phyloP scores from a whole-genome alignment of 306 rosid genomes.

The Quercus mongolica region DNA sequence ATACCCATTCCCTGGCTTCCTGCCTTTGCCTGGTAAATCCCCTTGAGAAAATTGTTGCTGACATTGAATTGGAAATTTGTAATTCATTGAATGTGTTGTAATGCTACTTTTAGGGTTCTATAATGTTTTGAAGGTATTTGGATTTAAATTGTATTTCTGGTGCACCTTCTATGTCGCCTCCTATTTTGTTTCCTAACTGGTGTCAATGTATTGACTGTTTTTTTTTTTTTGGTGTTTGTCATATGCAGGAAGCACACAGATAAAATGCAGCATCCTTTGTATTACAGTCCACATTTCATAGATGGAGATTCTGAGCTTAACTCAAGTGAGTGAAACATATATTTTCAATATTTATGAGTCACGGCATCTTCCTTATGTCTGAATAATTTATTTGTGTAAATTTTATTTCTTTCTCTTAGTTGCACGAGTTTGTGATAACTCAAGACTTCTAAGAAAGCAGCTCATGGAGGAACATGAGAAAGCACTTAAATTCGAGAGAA shows the following conservation, averaged over 20 bases:
- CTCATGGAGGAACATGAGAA: constrained; percentile 31
- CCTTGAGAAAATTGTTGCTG: background rate
- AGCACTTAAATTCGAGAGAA: constrained; percentile 31
- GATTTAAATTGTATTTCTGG: background rate
- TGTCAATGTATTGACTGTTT: background rate
- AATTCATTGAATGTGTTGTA: background rate
- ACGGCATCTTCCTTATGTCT: background rate
- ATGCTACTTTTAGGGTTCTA: background rate
- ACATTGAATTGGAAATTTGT: background rate
- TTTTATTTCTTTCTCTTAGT: background rate
- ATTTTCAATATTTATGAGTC: background rate
- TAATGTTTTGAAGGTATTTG: background rate
- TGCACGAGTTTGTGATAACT: constrained; percentile 24
- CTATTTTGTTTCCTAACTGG: background rate
- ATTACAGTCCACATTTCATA: constrained; percentile 25
- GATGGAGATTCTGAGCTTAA: constrained; percentile 40
- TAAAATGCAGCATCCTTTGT: constrained; percentile 16
- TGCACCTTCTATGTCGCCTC: background rate
- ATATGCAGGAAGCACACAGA: constrained; percentile 35
- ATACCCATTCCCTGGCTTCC: background rate
- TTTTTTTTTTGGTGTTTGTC: too few species aligned
- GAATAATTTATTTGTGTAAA: background rate
- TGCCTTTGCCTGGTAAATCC: background rate
- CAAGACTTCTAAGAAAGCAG: constrained; percentile 32
- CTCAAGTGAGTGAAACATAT: constrained; percentile 24